Evolutionary conservation across 768 basidiomycete genomes (phyloP).

Genomic region (Tricholoma matsutake): DNA sequence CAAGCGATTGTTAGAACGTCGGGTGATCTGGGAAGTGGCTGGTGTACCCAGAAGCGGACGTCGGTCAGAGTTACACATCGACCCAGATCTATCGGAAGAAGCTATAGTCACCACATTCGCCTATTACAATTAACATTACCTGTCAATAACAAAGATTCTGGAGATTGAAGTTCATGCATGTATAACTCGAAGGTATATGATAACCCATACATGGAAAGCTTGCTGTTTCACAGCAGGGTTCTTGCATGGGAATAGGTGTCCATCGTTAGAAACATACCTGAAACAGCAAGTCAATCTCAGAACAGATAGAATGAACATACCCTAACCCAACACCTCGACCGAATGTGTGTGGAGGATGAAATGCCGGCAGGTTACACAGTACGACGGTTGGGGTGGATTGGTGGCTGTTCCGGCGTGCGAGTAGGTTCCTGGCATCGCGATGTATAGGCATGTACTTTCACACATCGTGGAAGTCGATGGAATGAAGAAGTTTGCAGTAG

Average conservation of each 20-base stretch:
- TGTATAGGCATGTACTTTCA: background rate
- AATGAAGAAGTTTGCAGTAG: slow-evolving; percentile 14
- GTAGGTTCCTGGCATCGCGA: background rate
- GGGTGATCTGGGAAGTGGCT: slow-evolving; percentile 33
- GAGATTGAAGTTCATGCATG: background rate
- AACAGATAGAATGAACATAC: background rate
- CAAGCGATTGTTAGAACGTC: slow-evolving; percentile 42
- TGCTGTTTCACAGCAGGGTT: slow-evolving; percentile 52
- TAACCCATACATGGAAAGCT: slow-evolving; percentile 57
- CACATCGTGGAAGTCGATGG: background rate
- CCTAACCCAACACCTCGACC: slow-evolving; percentile 8
- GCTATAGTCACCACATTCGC: background rate
- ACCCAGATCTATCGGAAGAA: slow-evolving; percentile 40
- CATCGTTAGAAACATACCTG: slow-evolving; percentile 53
- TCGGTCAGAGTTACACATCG: slow-evolving; percentile 43
- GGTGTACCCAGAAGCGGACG: slow-evolving; percentile 45
- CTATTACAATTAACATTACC: background rate
- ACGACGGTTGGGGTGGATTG: slow-evolving; percentile 45
- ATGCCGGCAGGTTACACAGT: slow-evolving; percentile 51
- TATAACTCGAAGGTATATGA: background rate
- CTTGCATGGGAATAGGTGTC: slow-evolving; percentile 51
- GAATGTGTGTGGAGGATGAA: slow-evolving; percentile 37
- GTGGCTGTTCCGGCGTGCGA: slow-evolving; percentile 36
- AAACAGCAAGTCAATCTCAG: background rate
- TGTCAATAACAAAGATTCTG: slow-evolving; percentile 2